phyloP scores from a whole-genome alignment of 2,329 filamentous ascomycete genomes.

The Nothomitra cinnamomea region DNA sequence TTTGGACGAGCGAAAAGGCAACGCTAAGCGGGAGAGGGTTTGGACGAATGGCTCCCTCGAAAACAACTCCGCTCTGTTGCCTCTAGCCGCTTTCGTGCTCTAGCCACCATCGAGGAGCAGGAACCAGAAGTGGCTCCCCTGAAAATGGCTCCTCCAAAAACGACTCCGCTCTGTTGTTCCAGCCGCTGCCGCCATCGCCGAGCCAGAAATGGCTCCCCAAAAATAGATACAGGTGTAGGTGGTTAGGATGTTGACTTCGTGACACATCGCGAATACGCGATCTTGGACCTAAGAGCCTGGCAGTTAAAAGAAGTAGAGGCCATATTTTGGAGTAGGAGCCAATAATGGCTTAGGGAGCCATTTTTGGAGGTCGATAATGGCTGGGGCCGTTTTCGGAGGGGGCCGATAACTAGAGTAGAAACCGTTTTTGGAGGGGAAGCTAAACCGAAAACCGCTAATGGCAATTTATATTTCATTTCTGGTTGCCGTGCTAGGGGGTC shows the following conservation, averaged over 20 bases:
- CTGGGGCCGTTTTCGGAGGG: not conserved
- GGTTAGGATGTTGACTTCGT: not conserved
- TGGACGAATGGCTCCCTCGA: too few relatives aligned
- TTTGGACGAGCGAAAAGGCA: too few relatives aligned
- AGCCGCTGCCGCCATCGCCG: not conserved
- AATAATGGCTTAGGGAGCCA: not conserved
- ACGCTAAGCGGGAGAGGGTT: too few relatives aligned
- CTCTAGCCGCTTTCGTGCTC: too few relatives aligned
- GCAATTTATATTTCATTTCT: not conserved
- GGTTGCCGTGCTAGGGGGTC: not conserved
- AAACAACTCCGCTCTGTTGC: too few relatives aligned
- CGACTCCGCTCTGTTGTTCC: not conserved
- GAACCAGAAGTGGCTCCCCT: not conserved
- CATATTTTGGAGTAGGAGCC: not conserved
- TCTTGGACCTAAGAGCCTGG: not conserved
- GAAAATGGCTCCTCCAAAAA: not conserved
- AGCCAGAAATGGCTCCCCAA: not conserved
- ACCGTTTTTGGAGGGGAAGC: not conserved
- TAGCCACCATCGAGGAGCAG: too few relatives aligned
- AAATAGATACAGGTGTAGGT: too few relatives aligned
- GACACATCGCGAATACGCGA: not conserved
- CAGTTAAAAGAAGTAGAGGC: not conserved
- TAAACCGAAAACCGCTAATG: not conserved
- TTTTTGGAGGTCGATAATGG: too few relatives aligned
- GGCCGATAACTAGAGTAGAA: not conserved